A percentile compares a stretch with the other conserved stretches of the same genome.
Conservation (phyloP, 768 basidiomycete species). For the Rhodotorula kratochvilovae region DNA sequence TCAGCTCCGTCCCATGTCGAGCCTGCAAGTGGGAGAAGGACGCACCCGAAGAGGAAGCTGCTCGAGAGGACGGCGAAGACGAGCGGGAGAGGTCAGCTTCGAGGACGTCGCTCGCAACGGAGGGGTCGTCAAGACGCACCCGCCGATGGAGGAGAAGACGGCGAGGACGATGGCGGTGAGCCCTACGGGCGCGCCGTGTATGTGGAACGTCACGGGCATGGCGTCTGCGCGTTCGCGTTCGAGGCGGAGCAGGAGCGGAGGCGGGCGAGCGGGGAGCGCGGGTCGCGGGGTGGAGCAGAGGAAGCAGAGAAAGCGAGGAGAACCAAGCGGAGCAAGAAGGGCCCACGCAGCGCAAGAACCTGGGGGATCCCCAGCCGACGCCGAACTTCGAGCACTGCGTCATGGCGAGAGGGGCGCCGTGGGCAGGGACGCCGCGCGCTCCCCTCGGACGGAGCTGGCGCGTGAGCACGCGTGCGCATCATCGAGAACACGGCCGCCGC, state of each 20-base stretch:
- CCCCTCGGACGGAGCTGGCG: not conserved
- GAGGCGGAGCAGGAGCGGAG: not conserved
- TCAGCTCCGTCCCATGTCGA: not conserved
- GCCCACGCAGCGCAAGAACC: no score
- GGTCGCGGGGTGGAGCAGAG: not conserved
- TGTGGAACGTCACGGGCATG: not conserved
- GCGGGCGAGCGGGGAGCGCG: not conserved
- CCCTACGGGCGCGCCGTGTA: slow-evolving; percentile 58
- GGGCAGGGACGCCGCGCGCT: no score
- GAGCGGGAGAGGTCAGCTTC: not conserved
- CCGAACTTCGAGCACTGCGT: no score
- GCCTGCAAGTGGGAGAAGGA: not conserved
- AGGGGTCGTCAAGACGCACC: slow-evolving; percentile 44
- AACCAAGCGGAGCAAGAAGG: no score
- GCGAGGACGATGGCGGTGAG: slow-evolving; percentile 63
- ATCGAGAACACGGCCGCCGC: not conserved
- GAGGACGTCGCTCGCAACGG: not conserved
- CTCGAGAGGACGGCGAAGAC: no score
- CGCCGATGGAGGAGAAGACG: slow-evolving; percentile 66
- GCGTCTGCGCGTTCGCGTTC: no score
- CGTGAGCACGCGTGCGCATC: not conserved
- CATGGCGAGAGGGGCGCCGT: no score
- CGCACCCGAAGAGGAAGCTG: slow-evolving; percentile 32
- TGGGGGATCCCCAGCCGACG: no score
- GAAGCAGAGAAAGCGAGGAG: not conserved